phyloP scores from a whole-genome alignment of 495 filamentous ascomycete species.

The Penicillium subrubescens region DNA sequence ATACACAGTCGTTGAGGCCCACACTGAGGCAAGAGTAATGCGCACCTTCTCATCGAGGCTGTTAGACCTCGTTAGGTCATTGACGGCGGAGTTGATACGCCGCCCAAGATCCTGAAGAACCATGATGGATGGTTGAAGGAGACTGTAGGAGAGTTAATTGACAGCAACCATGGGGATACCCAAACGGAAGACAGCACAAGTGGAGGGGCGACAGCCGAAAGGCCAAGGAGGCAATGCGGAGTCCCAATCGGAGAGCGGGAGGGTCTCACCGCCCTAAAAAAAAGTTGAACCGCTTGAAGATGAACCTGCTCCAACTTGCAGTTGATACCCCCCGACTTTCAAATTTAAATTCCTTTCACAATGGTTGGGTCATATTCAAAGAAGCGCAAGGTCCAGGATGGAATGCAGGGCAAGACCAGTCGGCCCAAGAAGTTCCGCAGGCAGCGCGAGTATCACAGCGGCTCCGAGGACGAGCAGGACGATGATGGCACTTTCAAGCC shows the following conservation, averaged over 20 bases:
- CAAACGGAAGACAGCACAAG: conserved; percentile 8
- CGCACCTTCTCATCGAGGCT: conserved; percentile 94
- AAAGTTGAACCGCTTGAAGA: conserved; percentile 30
- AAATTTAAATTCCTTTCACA: conserved; percentile 23
- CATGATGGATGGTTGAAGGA: conserved; percentile 56
- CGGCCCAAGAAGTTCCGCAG: conserved; percentile 71
- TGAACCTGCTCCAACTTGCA: conserved; percentile 6
- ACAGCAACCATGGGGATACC: conserved; percentile 11
- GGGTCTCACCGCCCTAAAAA: conserved; percentile 37
- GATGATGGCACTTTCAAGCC: conserved; percentile 56
- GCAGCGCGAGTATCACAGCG: conserved; percentile 72
- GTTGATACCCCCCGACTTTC: conserved; percentile 10
- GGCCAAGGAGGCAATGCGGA: conserved; percentile 33
- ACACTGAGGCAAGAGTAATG: background rate
- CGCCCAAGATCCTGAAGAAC: conserved; percentile 98
- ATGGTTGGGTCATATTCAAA: conserved; percentile 50
- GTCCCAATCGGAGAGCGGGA: conserved; percentile 42
- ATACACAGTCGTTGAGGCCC: background rate
- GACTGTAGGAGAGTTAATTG: conserved; percentile 8
- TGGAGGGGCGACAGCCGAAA: conserved; percentile 30
- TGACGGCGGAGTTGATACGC: conserved; percentile 96
- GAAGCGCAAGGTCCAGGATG: conserved; percentile 63
- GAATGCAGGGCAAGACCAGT: conserved; percentile 53
- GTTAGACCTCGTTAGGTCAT: conserved; percentile 85
- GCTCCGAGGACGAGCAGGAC: conserved; percentile 58